Evolutionary conservation across 441 rosid species (phyloP).

Genomic region (Bruguiera hainesii): DNA sequence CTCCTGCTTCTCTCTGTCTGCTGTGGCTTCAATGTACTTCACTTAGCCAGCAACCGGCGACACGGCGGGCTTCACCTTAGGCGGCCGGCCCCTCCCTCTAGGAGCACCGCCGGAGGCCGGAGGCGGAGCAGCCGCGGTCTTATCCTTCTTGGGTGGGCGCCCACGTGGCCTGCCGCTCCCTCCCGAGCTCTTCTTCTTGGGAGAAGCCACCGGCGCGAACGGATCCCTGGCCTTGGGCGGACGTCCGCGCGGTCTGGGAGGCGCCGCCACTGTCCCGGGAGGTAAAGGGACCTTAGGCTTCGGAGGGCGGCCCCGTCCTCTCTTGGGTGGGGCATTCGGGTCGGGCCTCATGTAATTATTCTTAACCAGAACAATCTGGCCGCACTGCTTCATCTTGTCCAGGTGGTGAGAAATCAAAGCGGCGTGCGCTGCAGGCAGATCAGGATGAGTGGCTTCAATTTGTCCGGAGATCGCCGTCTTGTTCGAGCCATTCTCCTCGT

Average conservation of each 20-base stretch:
- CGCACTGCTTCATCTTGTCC: constrained; percentile 51
- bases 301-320: constrained; percentile 88
- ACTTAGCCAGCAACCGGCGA: constrained; percentile 41
- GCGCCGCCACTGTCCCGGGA: constrained; percentile 24
- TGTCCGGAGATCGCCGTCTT: constrained; percentile 52
- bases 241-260: constrained; percentile 68
- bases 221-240: constrained; percentile 64
- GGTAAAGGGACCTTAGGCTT: constrained; percentile 42
- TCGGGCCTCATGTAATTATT: constrained; percentile 66
- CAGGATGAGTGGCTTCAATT: constrained; percentile 47
- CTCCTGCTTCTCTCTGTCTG: not conserved
- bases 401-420: constrained; percentile 59
- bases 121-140: constrained; percentile 6
- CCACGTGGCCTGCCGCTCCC: constrained; percentile 58
- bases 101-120: constrained; percentile 32
- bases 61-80: constrained; percentile 57
- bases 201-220: constrained; percentile 25
- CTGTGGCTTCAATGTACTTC: not conserved
- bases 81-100: constrained; percentile 83
- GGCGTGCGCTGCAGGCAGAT: constrained; percentile 54
- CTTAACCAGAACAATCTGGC: constrained; percentile 51
- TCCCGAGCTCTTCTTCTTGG: constrained; percentile 21
- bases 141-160: constrained; percentile 63
- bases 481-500: constrained; percentile 45
- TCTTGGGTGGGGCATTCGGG: constrained; percentile 59